These are phyloP conservation scores for Komagataella populi DNA, from an alignment of 805 yeast genomes.

Conservation along the genomic window DNA sequence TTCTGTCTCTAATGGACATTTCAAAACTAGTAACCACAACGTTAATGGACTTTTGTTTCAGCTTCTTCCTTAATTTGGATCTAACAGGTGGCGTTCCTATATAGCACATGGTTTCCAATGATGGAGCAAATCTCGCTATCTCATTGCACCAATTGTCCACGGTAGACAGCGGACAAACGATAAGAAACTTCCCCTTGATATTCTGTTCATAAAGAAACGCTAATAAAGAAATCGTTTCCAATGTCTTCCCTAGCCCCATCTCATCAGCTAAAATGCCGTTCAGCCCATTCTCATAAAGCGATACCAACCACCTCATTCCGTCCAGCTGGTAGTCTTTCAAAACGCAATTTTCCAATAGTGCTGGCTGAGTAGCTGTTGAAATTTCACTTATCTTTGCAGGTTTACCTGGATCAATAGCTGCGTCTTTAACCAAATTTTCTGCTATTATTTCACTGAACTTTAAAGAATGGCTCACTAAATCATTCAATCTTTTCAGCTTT, in stretches of 20 bases:
- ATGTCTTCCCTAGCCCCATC: slow-evolving; percentile 93
- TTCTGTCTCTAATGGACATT: slow-evolving; percentile 55
- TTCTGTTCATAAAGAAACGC: slow-evolving; percentile 70
- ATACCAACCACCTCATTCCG: slow-evolving; percentile 83
- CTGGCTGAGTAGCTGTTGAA: slow-evolving; percentile 32
- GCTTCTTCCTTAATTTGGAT: slow-evolving; percentile 20
- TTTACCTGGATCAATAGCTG: slow-evolving; percentile 4
- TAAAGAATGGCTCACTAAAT: slow-evolving; percentile 76
- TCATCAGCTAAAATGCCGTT: slow-evolving; percentile 96
- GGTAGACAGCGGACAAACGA: slow-evolving; percentile 77
- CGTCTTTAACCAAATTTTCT: slow-evolving; percentile 42
- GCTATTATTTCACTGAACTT: slow-evolving; percentile 79
- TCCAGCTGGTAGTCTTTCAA: slow-evolving; percentile 79
- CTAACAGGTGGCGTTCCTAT: slow-evolving; percentile 53
- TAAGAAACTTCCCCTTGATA: slow-evolving; percentile 61
- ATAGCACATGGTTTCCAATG: slow-evolving; percentile 46
- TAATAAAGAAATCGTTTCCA: slow-evolving; percentile 73
- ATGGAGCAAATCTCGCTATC: slow-evolving; percentile 60
- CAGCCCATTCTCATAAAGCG: slow-evolving; percentile 83
- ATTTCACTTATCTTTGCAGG: slow-evolving; percentile 5
- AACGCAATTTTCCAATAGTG: slow-evolving; percentile 35
- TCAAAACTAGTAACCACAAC: slow-evolving; percentile 78
- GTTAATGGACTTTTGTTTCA: slow-evolving; percentile 19
- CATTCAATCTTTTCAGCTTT: slow-evolving; percentile 54
- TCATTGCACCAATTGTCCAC: slow-evolving; percentile 78